These are phyloP conservation scores for Pseudogymnoascus sp. DNA, from an alignment of 2,329 filamentous ascomycete species.

Conservation along the genomic window DNA sequence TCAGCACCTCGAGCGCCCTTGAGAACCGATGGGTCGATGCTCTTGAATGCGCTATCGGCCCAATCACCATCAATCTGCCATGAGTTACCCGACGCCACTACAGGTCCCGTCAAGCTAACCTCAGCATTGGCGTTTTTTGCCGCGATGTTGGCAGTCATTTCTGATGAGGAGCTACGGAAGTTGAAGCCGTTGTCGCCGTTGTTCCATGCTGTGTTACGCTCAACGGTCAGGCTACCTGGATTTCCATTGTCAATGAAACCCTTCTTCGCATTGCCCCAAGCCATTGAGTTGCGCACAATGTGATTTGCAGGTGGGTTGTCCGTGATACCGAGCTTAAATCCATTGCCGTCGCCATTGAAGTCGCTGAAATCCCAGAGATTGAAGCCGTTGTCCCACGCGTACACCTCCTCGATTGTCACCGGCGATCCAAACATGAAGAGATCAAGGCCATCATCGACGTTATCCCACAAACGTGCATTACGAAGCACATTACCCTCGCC, in stretches of 20 bases:
- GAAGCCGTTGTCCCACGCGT: slow-evolving; percentile 39
- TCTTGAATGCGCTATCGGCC: slow-evolving; percentile 34
- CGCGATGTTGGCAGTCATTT: slow-evolving; percentile 34
- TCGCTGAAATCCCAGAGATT: slow-evolving; percentile 37
- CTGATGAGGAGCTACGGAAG: slow-evolving; percentile 29
- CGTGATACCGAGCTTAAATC: slow-evolving; percentile 38
- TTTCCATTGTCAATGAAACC: slow-evolving; percentile 41
- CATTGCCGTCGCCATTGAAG: slow-evolving; percentile 40
- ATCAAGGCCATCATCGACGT: slow-evolving; percentile 42
- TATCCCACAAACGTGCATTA: slow-evolving; percentile 40
- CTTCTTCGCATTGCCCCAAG: slow-evolving; percentile 36
- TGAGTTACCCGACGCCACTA: slow-evolving; percentile 32
- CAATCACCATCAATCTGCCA: slow-evolving; percentile 34
- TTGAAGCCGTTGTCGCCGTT: slow-evolving; percentile 37
- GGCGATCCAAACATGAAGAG: slow-evolving; percentile 36
- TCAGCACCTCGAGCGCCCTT: slow-evolving; percentile 32
- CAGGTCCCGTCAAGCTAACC: slow-evolving; percentile 22
- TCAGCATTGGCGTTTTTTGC: slow-evolving; percentile 28
- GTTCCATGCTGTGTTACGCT: slow-evolving; percentile 39
- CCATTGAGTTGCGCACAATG: slow-evolving; percentile 37
- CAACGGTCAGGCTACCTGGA: slow-evolving; percentile 33
- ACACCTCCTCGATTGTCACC: slow-evolving; percentile 36
- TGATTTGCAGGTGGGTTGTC: slow-evolving; percentile 35
- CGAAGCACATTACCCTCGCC: slow-evolving; percentile 39
- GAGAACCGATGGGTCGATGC: slow-evolving; percentile 29